Percentiles rank a stretch among this genome's conserved stretches.
Evolutionary conservation across 1,139 yeast species (phyloP).

Genomic region (Torulaspora globosa): DNA sequence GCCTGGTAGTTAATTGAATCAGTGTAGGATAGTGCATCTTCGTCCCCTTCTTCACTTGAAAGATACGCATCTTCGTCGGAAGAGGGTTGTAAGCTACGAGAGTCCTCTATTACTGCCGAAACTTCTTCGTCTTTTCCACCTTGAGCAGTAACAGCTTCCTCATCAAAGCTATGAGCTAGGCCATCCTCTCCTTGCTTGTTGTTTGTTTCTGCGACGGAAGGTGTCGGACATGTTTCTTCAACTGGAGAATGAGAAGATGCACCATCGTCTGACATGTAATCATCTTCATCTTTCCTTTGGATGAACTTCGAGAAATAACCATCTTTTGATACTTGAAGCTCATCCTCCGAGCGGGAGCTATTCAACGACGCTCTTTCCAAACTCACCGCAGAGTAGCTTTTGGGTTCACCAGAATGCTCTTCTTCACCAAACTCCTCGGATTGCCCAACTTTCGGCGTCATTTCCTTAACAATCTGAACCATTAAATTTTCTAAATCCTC

Average conservation of each 20-base stretch:
- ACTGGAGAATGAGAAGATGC: slow-evolving; percentile 5
- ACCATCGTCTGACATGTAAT: slow-evolving; percentile 5
- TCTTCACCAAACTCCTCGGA: slow-evolving; percentile 1
- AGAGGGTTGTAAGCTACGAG: neutral
- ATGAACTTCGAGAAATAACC: slow-evolving; percentile 24
- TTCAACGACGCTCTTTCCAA: slow-evolving; percentile 4
- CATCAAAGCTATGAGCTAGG: neutral
- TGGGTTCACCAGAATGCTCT: slow-evolving; percentile 1
- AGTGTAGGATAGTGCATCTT: slow-evolving; percentile 20
- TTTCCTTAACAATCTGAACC: slow-evolving; percentile 34
- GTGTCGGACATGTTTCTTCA: slow-evolving; percentile 1
- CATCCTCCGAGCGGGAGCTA: slow-evolving; percentile 10
- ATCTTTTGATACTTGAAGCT: slow-evolving; percentile 21
- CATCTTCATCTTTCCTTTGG: slow-evolving; percentile 2
- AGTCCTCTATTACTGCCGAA: neutral
- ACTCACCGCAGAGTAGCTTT: neutral
- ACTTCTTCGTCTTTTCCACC: neutral
- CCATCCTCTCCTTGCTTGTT: neutral
- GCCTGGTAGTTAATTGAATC: slow-evolving; percentile 17
- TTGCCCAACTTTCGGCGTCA: slow-evolving; percentile 26
- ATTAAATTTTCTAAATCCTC: slow-evolving; percentile 33
- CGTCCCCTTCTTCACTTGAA: slow-evolving; percentile 1
- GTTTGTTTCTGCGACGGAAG: neutral
- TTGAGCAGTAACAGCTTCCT: neutral
- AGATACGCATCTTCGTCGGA: slow-evolving; percentile 2